Evolutionary conservation across 352 stramenopile genomes (phyloP), one percentile per base, ranked within the genome.

Genomic region (Globisporangium recalcitrans): DNA sequence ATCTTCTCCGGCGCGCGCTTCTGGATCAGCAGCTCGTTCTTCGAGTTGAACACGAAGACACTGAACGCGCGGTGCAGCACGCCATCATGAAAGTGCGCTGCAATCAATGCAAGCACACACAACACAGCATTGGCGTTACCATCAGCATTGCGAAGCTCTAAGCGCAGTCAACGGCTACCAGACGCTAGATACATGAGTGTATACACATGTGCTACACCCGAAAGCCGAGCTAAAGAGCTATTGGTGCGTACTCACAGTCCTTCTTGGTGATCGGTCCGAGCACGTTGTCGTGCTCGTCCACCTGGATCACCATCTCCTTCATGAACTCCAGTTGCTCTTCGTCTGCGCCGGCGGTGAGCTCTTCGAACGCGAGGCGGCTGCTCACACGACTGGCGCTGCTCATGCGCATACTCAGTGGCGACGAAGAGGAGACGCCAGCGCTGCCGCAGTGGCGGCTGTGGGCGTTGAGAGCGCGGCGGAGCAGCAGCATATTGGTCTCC

Each of bases 1-100:
- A 99, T 99, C 78, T 99, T 99, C 51, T 93, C 88, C 2, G 74
- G 73, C 1, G 97, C 92, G 19, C 97, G 85, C 82, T 99, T 90
- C 67, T 95, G 86, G 48, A 95, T 88, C 38, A 95, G 70, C 51
- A 95, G 61, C 63, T 93, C 79, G 58, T 93, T 91, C 62, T 88
- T 81, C 40, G 77, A 84, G 74, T 93, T 91, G 73, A 95, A 95
- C 36, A 95, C 65, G 60, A 95, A 95, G 13, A 93, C 74, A 55
- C 82, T 93, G 72, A 95, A 95, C 26, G 86, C 86, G 52, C 86
- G 82, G 69, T 95, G 86, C 52, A 95, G 62, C 38, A 90, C 73
- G 44, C 82, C 82, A 60, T 90, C 80, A 42, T 91, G 76, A 52
- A 89, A 82, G 60, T 93, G 85, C 27, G 78, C 80, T 91, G 58